A percentile compares a stretch with the other conserved stretches of the same genome.
Conservation (phyloP, 2,329 filamentous ascomycete species). For the Diaporthe vexans region DNA sequence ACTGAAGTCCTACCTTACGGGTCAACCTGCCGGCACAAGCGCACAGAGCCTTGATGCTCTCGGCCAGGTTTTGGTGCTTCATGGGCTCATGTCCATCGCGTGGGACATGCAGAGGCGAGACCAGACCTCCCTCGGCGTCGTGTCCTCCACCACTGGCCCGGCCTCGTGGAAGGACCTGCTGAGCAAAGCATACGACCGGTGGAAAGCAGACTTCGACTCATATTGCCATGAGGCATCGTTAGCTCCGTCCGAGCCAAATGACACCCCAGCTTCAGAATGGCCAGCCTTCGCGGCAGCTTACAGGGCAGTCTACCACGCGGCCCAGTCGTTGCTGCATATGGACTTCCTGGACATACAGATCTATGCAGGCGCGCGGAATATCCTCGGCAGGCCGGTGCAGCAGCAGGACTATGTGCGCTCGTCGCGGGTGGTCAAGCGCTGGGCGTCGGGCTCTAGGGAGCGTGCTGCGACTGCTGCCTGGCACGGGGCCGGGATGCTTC, state of each 20-base stretch:
- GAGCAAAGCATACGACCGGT: slow-evolving; percentile 66
- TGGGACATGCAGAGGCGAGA: slow-evolving; percentile 74
- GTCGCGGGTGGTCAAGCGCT: slow-evolving; percentile 64
- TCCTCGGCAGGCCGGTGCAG: slow-evolving; percentile 68
- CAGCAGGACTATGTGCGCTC: slow-evolving; percentile 64
- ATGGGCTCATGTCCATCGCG: slow-evolving; percentile 73
- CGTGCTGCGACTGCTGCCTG: slow-evolving; percentile 61
- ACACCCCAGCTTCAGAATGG: slow-evolving; percentile 53
- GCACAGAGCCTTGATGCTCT: slow-evolving; percentile 61
- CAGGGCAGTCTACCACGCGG: slow-evolving; percentile 70
- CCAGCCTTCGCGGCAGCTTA: slow-evolving; percentile 63
- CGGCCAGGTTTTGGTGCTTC: slow-evolving; percentile 67
- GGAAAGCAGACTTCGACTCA: slow-evolving; percentile 70
- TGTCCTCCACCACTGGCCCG: slow-evolving; percentile 45
- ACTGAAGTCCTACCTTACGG: slow-evolving; percentile 69
- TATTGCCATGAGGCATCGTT: slow-evolving; percentile 57
- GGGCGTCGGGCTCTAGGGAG: slow-evolving; percentile 53
- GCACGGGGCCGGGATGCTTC: slow-evolving; percentile 67
- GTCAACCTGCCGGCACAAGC: slow-evolving; percentile 52
- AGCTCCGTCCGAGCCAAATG: slow-evolving; percentile 44
- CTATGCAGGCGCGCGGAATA: slow-evolving; percentile 70
- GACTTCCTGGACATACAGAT: slow-evolving; percentile 75
- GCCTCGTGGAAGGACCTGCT: slow-evolving; percentile 64
- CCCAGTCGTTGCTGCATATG: slow-evolving; percentile 68
- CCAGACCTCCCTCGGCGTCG: slow-evolving; percentile 69